Evolutionary conservation across 192 early-diverging fungal genomes (phyloP).

Genomic region (Entomortierella chlamydospora): DNA sequence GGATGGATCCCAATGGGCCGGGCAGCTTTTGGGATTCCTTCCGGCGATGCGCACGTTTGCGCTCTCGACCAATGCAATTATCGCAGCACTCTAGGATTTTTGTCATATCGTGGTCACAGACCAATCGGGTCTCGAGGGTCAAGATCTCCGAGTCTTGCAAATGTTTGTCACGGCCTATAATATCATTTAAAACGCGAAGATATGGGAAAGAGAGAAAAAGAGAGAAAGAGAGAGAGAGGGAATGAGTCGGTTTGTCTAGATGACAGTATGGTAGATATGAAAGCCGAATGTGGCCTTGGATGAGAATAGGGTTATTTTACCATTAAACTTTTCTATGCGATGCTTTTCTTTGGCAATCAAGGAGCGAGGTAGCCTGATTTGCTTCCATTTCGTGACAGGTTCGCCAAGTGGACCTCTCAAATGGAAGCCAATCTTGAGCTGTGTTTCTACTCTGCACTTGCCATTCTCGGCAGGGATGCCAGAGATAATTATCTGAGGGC

Average conservation of each 20-base stretch:
- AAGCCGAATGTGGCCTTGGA: background rate
- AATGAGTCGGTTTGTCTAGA: background rate
- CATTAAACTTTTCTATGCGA: slow-evolving; percentile 63
- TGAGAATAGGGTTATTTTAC: slow-evolving; percentile 10
- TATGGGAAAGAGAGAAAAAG: background rate
- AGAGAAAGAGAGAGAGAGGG: background rate
- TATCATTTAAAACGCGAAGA: background rate
- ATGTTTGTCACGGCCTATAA: slow-evolving; percentile 47
- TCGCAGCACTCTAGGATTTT: slow-evolving; percentile 75
- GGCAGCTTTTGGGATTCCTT: slow-evolving; percentile 43
- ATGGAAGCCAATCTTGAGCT: slow-evolving; percentile 82
- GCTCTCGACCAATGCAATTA: slow-evolving; percentile 79
- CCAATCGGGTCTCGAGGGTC: slow-evolving; percentile 73
- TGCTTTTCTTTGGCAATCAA: slow-evolving; percentile 78
- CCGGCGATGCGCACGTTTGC: slow-evolving; percentile 63
- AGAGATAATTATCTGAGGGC: slow-evolving; percentile 43
- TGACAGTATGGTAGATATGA: too few relatives aligned
- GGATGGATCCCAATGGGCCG: slow-evolving; percentile 48
- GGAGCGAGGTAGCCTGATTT: slow-evolving; percentile 77
- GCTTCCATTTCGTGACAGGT: slow-evolving; percentile 70
- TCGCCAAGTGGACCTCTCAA: slow-evolving; percentile 65
- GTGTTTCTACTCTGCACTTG: slow-evolving; percentile 86
- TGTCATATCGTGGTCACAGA: slow-evolving; percentile 79
- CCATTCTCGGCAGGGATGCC: slow-evolving; percentile 55
- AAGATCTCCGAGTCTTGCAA: slow-evolving; percentile 63